Percentiles rank a stretch among this genome's conserved stretches.
These are phyloP conservation scores for Mycena sanguinolenta DNA, from an alignment of 768 basidiomycete species.

Conservation along the genomic window DNA sequence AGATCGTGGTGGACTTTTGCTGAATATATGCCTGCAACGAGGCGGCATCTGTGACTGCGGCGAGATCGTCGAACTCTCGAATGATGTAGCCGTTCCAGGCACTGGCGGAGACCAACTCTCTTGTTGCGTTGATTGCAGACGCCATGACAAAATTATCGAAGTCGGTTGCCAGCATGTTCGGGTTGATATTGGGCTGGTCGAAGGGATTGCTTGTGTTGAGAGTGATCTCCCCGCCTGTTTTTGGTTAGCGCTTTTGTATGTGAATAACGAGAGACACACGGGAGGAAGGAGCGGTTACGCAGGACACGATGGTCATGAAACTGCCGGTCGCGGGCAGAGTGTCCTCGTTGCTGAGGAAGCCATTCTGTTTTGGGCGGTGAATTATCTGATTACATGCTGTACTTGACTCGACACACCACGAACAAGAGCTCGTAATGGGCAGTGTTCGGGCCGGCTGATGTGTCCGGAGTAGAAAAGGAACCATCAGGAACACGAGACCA, in stretches of 20 bases:
- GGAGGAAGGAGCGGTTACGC: constrained; percentile 32
- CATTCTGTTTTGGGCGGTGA: constrained; percentile 20
- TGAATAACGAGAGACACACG: constrained; percentile 18
- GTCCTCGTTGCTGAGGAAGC: background rate
- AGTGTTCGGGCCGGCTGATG: constrained; percentile 37
- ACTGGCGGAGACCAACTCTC: constrained; percentile 34
- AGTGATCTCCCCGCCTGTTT: constrained; percentile 42
- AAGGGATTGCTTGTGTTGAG: constrained; percentile 57
- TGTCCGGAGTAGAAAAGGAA: constrained; percentile 36
- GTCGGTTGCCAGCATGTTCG: constrained; percentile 51
- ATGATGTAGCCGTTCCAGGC: constrained; percentile 42
- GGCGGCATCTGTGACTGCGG: constrained; percentile 36
- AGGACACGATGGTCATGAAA: constrained; percentile 25
- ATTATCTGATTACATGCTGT: background rate
- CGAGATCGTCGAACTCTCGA: constrained; percentile 32
- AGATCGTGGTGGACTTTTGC: background rate
- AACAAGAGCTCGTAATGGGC: constrained; percentile 40
- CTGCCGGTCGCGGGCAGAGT: constrained; percentile 22
- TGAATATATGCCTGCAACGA: constrained; percentile 1
- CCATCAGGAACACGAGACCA: constrained; percentile 14
- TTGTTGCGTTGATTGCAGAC: constrained; percentile 36
- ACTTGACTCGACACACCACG: constrained; percentile 24
- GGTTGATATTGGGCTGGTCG: constrained; percentile 58
- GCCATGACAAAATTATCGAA: constrained; percentile 42
- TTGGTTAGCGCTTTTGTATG: background rate